These are phyloP conservation scores for Annona squamosa DNA, from an alignment of 164 flowering plant species.

Conservation along the genomic window DNA sequence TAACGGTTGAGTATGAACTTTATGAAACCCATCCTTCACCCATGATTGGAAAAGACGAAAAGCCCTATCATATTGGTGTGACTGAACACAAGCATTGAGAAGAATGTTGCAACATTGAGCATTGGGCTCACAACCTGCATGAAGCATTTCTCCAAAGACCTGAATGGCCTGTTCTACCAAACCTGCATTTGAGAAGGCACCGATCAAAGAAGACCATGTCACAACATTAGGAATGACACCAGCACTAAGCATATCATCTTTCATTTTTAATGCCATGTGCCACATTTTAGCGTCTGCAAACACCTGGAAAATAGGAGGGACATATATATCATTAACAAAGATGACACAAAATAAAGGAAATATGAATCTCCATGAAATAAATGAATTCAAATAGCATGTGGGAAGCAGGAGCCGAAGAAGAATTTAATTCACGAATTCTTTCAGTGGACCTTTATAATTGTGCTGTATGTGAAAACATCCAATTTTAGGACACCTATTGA, in stretches of 20 bases:
- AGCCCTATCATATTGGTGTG: slow-evolving; percentile 79
- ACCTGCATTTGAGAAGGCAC: slow-evolving; percentile 87
- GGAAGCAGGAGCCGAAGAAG: background rate
- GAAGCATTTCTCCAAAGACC: slow-evolving; percentile 75
- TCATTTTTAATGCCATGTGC: slow-evolving; percentile 73
- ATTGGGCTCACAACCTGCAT: slow-evolving; percentile 72
- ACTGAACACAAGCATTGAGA: slow-evolving; percentile 84
- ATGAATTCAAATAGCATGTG: background rate
- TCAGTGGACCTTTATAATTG: slow-evolving; percentile 65
- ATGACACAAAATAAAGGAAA: background rate
- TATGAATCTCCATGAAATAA: background rate
- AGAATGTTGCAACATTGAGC: slow-evolving; percentile 74
- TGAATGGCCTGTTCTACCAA: slow-evolving; percentile 66
- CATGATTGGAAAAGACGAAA: slow-evolving; percentile 72
- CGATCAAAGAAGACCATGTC: slow-evolving; percentile 85
- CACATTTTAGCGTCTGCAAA: slow-evolving; percentile 89
- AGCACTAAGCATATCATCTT: slow-evolving; percentile 74
- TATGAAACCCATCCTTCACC: slow-evolving; percentile 35
- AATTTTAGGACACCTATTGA: slow-evolving; percentile 49
- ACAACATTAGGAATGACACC: slow-evolving; percentile 74
- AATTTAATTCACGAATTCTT: background rate
- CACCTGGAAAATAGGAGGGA: slow-evolving; percentile 33
- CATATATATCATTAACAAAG: background rate
- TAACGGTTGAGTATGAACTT: slow-evolving; percentile 8
- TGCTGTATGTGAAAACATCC: slow-evolving; percentile 88